Percentiles rank a stretch among this genome's conserved stretches.
Conservation (phyloP, 345 rosid genomes). For the Ailanthus altissimus region DNA sequence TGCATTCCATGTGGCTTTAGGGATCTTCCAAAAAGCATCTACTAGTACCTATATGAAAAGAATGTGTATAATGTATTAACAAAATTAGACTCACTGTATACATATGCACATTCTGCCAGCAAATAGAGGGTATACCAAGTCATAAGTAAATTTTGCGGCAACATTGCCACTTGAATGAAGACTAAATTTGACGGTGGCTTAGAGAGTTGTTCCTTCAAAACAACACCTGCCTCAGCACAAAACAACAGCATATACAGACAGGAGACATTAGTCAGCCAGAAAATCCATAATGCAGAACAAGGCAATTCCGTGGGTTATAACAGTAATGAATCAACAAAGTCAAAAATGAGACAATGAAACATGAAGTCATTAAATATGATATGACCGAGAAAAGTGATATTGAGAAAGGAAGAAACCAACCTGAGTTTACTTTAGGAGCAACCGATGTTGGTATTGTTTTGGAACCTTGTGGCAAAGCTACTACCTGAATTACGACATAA, state of each 20-base stretch:
- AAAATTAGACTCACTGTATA: constrained; percentile 11
- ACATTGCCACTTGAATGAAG: constrained; percentile 70
- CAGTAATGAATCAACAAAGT: not conserved
- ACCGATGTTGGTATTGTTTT: constrained; percentile 36
- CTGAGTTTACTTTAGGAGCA: constrained; percentile 36
- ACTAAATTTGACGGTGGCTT: constrained; percentile 63
- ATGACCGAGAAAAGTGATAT: not conserved
- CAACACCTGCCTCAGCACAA: constrained; percentile 34
- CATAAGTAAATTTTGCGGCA: constrained; percentile 75
- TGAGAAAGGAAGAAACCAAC: constrained; percentile 34
- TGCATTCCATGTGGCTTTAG: constrained; percentile 85
- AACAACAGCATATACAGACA: constrained; percentile 11
- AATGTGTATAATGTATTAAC: constrained; percentile 9
- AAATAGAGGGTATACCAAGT: constrained; percentile 45
- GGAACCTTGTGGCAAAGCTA: constrained; percentile 30
- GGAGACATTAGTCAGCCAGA: not conserved
- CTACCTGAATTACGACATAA: constrained; percentile 34
- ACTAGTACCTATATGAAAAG: constrained; percentile 49
- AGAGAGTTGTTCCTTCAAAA: constrained; percentile 36
- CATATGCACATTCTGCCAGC: constrained; percentile 4
- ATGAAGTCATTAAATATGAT: not conserved
- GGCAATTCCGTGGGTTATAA: not conserved
- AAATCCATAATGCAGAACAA: not conserved
- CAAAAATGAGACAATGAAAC: not conserved
- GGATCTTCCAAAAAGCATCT: constrained; percentile 70